Conservation (phyloP, 2,329 filamentous ascomycete species). For the Cadophora gregata region DNA sequence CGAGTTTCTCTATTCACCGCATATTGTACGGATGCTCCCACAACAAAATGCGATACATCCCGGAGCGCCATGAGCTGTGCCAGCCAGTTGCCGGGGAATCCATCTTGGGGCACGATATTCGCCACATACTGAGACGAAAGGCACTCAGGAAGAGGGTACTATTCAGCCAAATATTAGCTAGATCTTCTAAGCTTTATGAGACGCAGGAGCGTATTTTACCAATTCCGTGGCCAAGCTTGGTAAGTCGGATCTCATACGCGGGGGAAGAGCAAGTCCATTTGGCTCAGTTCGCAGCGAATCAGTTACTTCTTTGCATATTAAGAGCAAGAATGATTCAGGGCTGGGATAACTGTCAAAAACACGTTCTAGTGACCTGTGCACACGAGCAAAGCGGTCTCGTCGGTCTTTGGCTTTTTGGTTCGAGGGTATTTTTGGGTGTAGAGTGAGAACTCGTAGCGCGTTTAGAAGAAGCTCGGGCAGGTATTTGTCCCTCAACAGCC, state of each 20-base stretch:
- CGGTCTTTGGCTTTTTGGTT: slow-evolving; percentile 46
- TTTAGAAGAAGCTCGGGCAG: slow-evolving; percentile 48
- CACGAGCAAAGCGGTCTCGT: slow-evolving; percentile 48
- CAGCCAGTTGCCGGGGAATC: slow-evolving; percentile 46
- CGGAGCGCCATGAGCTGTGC: slow-evolving; percentile 48
- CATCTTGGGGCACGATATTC: slow-evolving; percentile 43
- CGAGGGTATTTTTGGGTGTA: slow-evolving; percentile 48
- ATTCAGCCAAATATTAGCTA: neutral
- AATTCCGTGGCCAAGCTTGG: slow-evolving; percentile 48
- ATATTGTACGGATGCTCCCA: slow-evolving; percentile 49
- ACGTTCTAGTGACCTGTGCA: slow-evolving; percentile 48
- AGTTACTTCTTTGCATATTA: slow-evolving; percentile 48
- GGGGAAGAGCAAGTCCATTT: slow-evolving; percentile 45
- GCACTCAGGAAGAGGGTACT: slow-evolving; percentile 49
- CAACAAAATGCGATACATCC: slow-evolving; percentile 49
- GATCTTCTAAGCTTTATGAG: neutral
- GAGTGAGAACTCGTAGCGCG: slow-evolving; percentile 47
- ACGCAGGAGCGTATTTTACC: slow-evolving; percentile 38
- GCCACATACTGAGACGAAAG: slow-evolving; percentile 46
- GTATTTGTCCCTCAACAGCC: slow-evolving; percentile 46
- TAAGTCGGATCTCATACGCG: slow-evolving; percentile 44
- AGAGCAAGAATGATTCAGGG: slow-evolving; percentile 48
- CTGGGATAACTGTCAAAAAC: slow-evolving; percentile 50
- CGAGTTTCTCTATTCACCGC: slow-evolving; percentile 45
- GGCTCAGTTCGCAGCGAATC: slow-evolving; percentile 46